These are phyloP conservation scores for Plasmodium cynomolgi DNA, from an alignment of 169 alveolate species.

Conservation along the genomic window DNA sequence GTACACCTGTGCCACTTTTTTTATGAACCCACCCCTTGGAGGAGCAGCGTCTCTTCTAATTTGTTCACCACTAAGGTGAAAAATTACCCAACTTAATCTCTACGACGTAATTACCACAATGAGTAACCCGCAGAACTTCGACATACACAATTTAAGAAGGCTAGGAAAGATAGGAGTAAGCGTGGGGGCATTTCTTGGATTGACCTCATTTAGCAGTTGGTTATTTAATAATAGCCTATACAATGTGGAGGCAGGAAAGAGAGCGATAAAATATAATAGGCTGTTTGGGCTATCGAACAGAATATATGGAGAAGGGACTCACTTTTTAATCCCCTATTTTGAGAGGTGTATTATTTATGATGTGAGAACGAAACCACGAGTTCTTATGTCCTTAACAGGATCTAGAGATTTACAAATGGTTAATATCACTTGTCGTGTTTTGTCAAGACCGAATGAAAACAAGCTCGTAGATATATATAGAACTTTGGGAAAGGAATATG, in stretches of 20 bases:
- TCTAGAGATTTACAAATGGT: slow-evolving; percentile 87
- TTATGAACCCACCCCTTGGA: background rate
- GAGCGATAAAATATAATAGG: slow-evolving; percentile 93
- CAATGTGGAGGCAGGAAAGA: slow-evolving; percentile 95
- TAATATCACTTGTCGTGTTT: slow-evolving; percentile 93
- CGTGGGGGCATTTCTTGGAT: slow-evolving; percentile 64
- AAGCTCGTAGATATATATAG: slow-evolving; percentile 89
- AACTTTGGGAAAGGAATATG: slow-evolving; percentile 94
- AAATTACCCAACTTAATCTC: background rate
- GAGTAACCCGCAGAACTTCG: slow-evolving; percentile 63
- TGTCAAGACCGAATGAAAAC: slow-evolving; percentile 93
- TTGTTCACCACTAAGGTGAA: background rate
- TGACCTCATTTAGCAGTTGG: slow-evolving; percentile 73
- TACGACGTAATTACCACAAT: background rate
- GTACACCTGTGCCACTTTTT: background rate
- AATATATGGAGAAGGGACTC: slow-evolving; percentile 97
- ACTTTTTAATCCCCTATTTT: slow-evolving; percentile 94
- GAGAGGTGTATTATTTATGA: slow-evolving; percentile 96
- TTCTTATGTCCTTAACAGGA: slow-evolving; percentile 94
- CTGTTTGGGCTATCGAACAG: slow-evolving; percentile 83
- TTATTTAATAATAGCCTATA: slow-evolving; percentile 75
- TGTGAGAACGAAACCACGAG: slow-evolving; percentile 94
- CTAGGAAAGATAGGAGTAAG: slow-evolving; percentile 60
- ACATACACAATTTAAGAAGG: slow-evolving; percentile 39
- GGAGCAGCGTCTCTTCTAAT: background rate